Evolutionary conservation across 2,329 filamentous ascomycete species (phyloP).

Genomic region (Cladophialophora chaetospira): DNA sequence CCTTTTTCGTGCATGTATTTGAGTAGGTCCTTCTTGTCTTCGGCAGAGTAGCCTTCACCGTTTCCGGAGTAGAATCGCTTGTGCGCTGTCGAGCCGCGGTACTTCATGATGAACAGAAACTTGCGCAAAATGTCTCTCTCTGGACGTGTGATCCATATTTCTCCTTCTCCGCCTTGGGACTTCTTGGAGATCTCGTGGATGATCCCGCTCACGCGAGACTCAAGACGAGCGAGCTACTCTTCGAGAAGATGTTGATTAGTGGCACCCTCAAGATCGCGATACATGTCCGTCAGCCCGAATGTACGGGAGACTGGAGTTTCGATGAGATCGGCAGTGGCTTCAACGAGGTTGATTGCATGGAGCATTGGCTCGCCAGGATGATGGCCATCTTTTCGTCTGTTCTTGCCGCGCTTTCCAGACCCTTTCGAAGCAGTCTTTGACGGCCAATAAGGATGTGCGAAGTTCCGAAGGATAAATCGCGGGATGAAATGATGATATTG

Average conservation of each 20-base stretch:
- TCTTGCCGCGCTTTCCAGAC: constrained; percentile 13
- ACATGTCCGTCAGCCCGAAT: constrained; percentile 39
- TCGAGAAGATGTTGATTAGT: constrained; percentile 36
- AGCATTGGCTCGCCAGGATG: constrained; percentile 29
- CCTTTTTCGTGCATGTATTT: constrained; percentile 39
- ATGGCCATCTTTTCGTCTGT: constrained; percentile 10
- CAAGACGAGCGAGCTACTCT: constrained; percentile 34
- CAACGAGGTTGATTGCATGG: constrained; percentile 32
- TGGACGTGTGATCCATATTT: constrained; percentile 37
- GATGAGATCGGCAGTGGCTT: constrained; percentile 6
- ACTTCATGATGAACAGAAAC: constrained; percentile 52
- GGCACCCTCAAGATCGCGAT: constrained; percentile 33
- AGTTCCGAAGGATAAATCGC: constrained; percentile 41
- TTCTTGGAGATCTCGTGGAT: constrained; percentile 31
- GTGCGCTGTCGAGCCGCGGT: constrained; percentile 43
- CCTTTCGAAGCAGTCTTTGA: not conserved
- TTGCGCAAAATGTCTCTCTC: constrained; percentile 46
- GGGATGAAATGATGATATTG: constrained; percentile 43
- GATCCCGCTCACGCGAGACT: constrained; percentile 31
- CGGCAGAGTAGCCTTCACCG: constrained; percentile 38
- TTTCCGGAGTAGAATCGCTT: constrained; percentile 41
- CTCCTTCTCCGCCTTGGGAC: constrained; percentile 29
- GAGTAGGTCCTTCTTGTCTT: constrained; percentile 35
- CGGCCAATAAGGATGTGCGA: constrained; percentile 31
- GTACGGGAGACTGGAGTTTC: constrained; percentile 32